Evolutionary conservation across 2,329 filamentous ascomycete species (phyloP).

Genomic region (Arachnomyces sp.): DNA sequence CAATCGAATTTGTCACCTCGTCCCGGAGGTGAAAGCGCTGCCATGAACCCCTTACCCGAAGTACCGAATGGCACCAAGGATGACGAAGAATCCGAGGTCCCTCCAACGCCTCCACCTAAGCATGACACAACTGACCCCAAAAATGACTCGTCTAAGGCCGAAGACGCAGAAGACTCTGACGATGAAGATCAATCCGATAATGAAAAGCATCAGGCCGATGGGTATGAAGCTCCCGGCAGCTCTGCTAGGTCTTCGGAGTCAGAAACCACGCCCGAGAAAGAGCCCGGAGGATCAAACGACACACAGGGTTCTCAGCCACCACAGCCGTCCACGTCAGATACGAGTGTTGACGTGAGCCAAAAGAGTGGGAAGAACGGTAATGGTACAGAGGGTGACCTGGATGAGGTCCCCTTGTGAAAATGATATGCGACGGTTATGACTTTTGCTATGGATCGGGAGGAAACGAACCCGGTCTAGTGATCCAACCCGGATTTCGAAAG

Average conservation of each 20-base stretch:
- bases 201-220: too few relatives aligned
- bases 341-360: background rate
- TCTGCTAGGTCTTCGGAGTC: background rate
- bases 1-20: background rate
- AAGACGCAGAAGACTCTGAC: too few relatives aligned
- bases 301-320: background rate
- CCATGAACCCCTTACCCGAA: slow-evolving; percentile 11
- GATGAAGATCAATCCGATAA: too few relatives aligned
- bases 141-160: too few relatives aligned
- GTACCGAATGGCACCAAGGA: slow-evolving; percentile 11
- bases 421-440: slow-evolving; percentile 16
- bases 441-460: background rate
- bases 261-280: background rate
- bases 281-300: background rate
- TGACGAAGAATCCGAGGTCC: slow-evolving; percentile 8
- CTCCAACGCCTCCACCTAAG: slow-evolving; percentile 13
- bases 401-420: slow-evolving; percentile 17
- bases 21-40: slow-evolving; percentile 10
- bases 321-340: background rate
- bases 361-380: background rate
- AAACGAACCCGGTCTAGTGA: background rate
- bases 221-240: background rate
- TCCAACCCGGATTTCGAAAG: too few relatives aligned
- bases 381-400: slow-evolving; percentile 3
- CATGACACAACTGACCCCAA: slow-evolving; percentile 9